Evolutionary conservation across 768 basidiomycete genomes (phyloP).

Genomic region (Coprinopsis sp.): DNA sequence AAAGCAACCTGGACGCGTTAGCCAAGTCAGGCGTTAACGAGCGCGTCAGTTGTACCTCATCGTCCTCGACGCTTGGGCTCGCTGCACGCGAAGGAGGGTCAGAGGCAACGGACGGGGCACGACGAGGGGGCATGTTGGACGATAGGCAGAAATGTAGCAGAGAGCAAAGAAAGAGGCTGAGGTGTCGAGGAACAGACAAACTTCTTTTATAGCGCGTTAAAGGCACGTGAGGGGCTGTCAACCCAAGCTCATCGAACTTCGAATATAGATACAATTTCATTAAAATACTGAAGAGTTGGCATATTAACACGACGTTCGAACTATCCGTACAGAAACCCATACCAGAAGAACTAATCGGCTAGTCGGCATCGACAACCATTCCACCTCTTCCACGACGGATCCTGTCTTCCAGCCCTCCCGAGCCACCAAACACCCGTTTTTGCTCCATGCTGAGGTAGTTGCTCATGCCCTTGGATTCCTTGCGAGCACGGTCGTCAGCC

Average conservation of each 20-base stretch:
- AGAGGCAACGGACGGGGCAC: slow-evolving; percentile 44
- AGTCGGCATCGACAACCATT: slow-evolving; percentile 63
- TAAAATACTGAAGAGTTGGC: slow-evolving; percentile 8
- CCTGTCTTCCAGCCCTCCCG: slow-evolving; percentile 74
- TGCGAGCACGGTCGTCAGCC: slow-evolving; percentile 61
- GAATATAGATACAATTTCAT: slow-evolving; percentile 2
- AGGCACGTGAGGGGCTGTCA: slow-evolving; percentile 12
- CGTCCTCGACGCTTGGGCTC: slow-evolving; percentile 40
- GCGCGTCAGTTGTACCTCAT: slow-evolving; percentile 28
- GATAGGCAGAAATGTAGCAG: not conserved
- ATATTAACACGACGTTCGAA: slow-evolving; percentile 7
- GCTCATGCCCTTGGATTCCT: slow-evolving; percentile 74
- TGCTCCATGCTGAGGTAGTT: slow-evolving; percentile 78
- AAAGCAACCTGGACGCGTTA: slow-evolving; percentile 51
- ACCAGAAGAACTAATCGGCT: slow-evolving; percentile 6
- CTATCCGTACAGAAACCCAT: not conserved
- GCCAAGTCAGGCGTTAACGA: not conserved
- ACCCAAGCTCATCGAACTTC: not conserved
- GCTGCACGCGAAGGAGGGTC: slow-evolving; percentile 45
- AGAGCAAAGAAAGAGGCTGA: slow-evolving; percentile 1
- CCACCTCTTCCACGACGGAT: slow-evolving; percentile 69
- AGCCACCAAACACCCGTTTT: slow-evolving; percentile 79
- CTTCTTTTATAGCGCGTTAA: slow-evolving; percentile 8
- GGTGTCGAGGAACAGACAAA: not conserved
- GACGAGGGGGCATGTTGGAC: slow-evolving; percentile 44